Base-by-base conservation (phyloP, 2,329 filamentous ascomycete species). In the Ceratocystis harringtonii region DNA sequence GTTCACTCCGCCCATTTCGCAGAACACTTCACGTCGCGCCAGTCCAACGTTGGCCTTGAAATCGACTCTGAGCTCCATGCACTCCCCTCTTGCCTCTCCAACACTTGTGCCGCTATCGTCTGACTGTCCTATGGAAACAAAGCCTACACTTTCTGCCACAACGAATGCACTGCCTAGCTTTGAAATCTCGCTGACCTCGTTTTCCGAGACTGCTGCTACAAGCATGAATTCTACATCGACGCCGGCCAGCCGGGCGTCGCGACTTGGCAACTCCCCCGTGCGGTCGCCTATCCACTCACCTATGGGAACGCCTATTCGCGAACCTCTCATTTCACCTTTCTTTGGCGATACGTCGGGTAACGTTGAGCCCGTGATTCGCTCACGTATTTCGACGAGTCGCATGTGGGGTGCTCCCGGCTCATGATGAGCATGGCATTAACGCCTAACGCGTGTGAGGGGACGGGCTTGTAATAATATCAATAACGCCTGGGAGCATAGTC, bases 261-360 rank as follows among this genome's bases (percentile, higher is more conserved):
- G 66, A 15, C 52, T 67, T 10, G 66, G 66, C 1, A 30, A 41
- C 43, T 15, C 63, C 12, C 66, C 66, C 6, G 63, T 60, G 25
- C 60, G 66, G 60, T 67, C 66, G n/a, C 66, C 66, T 1, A 67
- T 67, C 61, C 66, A 67, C n/a, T 67, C 66, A 6, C 66, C 66
- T 12, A 67, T 67, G 41, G 66, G 63, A 12, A 63, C 63, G n/a
- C 66, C 66, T 8, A 60, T 28, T 32, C 50, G 66, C 30, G 63
- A 65, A 15, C 36, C 50, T 5, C n/a, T 44, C 25, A 45, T 36
- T 17, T 64, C 65, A 17, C 65, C 65, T 15, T 64, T 64, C 25
- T 64, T 64, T n/a, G 43, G 52, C 25, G 52, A 64, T 22, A 41
- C 50, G 8, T 41, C 50, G 5, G 52, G 43, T 10, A 55, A 43